phyloP scores from a whole-genome alignment of 805 yeast genomes.

The Naumovozyma dairenensis region DNA sequence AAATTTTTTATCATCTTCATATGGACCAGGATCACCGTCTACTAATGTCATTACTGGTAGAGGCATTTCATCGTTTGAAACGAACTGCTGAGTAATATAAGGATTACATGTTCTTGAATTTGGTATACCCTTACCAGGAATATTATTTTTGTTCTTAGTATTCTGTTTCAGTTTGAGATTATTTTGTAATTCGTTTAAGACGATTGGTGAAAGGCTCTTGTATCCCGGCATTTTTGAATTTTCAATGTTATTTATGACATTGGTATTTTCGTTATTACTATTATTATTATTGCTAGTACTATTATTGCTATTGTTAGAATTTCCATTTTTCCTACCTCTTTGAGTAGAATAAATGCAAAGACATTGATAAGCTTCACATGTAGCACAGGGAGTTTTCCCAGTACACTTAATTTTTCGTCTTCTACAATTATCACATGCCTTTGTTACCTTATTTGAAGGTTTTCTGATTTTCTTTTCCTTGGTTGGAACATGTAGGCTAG shows the following conservation, averaged over 20 bases:
- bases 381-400: conserved; percentile 26
- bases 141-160: neutral
- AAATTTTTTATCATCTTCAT: conserved; percentile 13
- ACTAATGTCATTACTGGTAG: neutral
- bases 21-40: conserved; percentile 11
- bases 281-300: neutral
- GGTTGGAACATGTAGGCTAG: too few species aligned
- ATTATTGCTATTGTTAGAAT: neutral
- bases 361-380: conserved; percentile 25
- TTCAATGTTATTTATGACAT: neutral
- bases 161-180: neutral
- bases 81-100: too few species aligned
- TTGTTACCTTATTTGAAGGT: conserved; percentile 8
- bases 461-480: conserved; percentile 1
- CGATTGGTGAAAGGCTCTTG: neutral
- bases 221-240: neutral
- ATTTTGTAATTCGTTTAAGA: neutral
- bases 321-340: neutral
- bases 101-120: too few species aligned
- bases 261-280: neutral
- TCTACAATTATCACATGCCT: conserved; percentile 27
- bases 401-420: conserved; percentile 28
- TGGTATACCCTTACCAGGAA: too few species aligned
- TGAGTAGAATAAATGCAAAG: conserved; percentile 16
- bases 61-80: neutral